Evolutionary conservation across 2,329 filamentous ascomycete genomes (phyloP).

Genomic region (Phyllosticta paracitricarpa): DNA sequence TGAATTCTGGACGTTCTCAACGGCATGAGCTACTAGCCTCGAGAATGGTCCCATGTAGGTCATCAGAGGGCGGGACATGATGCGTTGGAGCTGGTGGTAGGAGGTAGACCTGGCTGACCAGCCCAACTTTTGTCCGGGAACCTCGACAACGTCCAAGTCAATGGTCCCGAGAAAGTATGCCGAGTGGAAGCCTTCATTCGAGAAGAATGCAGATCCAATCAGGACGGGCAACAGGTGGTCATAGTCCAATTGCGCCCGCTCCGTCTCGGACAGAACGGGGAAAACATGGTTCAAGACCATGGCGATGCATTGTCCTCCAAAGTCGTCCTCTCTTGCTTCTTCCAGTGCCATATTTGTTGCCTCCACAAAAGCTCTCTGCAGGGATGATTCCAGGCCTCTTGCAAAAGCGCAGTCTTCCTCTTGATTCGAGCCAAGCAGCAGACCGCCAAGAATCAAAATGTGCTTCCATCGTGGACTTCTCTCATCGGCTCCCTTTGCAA

Average conservation of each 20-base stretch:
- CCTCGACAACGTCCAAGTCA: conserved; percentile 54
- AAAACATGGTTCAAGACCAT: conserved; percentile 71
- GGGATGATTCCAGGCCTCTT: conserved; percentile 50
- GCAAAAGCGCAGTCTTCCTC: conserved; percentile 46
- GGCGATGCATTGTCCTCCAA: conserved; percentile 43
- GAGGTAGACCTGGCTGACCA: conserved; percentile 56
- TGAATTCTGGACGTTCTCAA: conserved; percentile 46
- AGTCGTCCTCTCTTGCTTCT: conserved; percentile 44
- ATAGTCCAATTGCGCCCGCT: conserved; percentile 52
- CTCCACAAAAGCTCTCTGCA: conserved; percentile 64
- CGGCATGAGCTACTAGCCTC: conserved; percentile 53
- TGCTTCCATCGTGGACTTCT: conserved; percentile 69
- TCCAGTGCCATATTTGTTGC: conserved; percentile 66
- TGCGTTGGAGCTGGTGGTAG: conserved; percentile 47
- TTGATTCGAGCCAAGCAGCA: conserved; percentile 64
- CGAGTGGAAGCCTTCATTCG: conserved; percentile 62
- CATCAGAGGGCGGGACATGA: conserved; percentile 53
- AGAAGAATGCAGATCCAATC: conserved; percentile 57
- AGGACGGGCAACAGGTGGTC: conserved; percentile 59
- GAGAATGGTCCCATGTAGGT: conserved; percentile 59
- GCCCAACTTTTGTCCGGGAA: conserved; percentile 43
- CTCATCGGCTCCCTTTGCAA: conserved; percentile 51
- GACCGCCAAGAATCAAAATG: conserved; percentile 65
- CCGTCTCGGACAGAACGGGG: conserved; percentile 53
- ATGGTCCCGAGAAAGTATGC: conserved; percentile 66